phyloP scores from a whole-genome alignment of 2,329 filamentous ascomycete species.

The Aspergillus chevalieri region DNA sequence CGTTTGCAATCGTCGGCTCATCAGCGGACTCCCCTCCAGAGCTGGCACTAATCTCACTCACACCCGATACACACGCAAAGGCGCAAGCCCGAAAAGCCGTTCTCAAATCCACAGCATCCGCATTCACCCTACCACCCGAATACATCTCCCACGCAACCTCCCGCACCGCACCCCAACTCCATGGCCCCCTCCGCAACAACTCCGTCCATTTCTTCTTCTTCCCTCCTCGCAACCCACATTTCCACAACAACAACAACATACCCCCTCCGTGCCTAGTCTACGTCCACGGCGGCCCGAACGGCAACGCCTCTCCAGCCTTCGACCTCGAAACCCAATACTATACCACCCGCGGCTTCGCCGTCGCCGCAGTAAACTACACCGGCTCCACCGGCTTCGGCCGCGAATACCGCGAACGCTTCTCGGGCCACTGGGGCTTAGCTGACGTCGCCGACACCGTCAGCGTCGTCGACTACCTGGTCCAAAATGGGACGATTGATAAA shows the following conservation, averaged over 20 bases:
- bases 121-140: conserved; percentile 10
- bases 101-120: conserved; percentile 12
- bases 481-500: conserved; percentile 30
- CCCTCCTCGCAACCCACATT: conserved; percentile 45
- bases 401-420: conserved; percentile 45
- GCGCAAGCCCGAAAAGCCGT: conserved; percentile 1
- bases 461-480: conserved; percentile 39
- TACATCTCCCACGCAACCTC: conserved; percentile 26
- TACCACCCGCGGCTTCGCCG: conserved; percentile 50
- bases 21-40: conserved; percentile 14
- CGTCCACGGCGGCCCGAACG: conserved; percentile 50
- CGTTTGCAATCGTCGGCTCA: conserved; percentile 16
- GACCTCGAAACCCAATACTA: conserved; percentile 46
- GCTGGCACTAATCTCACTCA: conserved; percentile 12
- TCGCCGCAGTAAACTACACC: conserved; percentile 47
- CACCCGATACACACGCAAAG: conserved; percentile 1
- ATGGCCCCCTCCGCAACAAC: conserved; percentile 19
- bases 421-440: conserved; percentile 46
- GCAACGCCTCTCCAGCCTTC: conserved; percentile 39
- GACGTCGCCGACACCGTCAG: conserved; percentile 49
- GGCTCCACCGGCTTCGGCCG: conserved; percentile 49
- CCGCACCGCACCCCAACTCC: conserved; percentile 29
- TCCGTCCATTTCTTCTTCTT: conserved; percentile 44
- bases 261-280: conserved; percentile 47
- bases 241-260: conserved; percentile 25